phyloP scores from a whole-genome alignment of 331 rosid genomes.

The Telfairia occidentalis region DNA sequence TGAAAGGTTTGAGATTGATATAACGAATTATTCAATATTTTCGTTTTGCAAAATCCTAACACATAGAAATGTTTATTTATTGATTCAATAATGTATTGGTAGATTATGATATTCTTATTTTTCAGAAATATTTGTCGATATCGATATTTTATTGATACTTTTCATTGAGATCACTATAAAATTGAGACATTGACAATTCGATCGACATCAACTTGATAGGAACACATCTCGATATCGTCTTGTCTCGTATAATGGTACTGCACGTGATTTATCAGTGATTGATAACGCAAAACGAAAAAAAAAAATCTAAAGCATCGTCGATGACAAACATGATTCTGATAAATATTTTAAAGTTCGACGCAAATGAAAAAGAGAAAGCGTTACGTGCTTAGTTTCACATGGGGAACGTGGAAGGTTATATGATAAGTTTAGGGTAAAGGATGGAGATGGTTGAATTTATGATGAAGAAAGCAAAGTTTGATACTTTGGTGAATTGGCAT shows the following conservation, averaged over 20 bases:
- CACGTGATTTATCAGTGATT: background rate
- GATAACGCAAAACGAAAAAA: background rate
- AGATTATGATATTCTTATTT: background rate
- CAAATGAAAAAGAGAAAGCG: background rate
- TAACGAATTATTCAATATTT: too few species aligned
- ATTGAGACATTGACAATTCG: background rate
- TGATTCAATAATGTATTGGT: background rate
- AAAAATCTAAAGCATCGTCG: background rate
- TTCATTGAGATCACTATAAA: background rate
- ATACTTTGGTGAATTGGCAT: slow-evolving; percentile 8
- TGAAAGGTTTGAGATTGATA: too few species aligned
- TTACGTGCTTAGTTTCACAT: background rate
- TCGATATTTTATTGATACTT: background rate
- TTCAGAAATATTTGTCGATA: background rate
- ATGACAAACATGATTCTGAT: background rate
- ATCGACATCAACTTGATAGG: background rate
- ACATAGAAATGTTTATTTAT: background rate
- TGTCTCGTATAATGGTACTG: background rate
- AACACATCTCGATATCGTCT: background rate
- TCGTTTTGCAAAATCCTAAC: too few species aligned
- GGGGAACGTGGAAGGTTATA: background rate
- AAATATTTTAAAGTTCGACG: background rate
- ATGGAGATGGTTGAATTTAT: background rate
- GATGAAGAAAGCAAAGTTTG: background rate
- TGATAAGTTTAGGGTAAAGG: background rate